phyloP scores from a whole-genome alignment of 495 filamentous ascomycete genomes.

The Xylaria palmicola region DNA sequence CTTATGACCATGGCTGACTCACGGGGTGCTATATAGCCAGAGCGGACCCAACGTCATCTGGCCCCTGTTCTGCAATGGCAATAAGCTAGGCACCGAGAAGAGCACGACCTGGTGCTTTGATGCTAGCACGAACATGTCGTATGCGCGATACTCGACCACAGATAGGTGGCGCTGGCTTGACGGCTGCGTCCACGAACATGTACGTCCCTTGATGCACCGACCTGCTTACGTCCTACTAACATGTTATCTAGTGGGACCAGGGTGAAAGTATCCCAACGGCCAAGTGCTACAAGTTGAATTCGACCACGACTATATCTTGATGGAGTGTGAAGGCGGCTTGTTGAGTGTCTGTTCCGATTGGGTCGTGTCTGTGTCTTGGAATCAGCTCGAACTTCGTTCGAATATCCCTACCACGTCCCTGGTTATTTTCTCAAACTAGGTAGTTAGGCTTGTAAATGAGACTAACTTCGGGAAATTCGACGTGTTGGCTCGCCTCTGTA shows the following conservation, averaged over 20 bases:
- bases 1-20: background rate
- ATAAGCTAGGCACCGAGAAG: constrained; percentile 38
- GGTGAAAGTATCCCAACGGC: constrained; percentile 38
- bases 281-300: constrained; percentile 38
- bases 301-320: background rate
- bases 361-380: background rate
- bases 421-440: no score
- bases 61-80: constrained; percentile 44
- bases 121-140: constrained; percentile 49
- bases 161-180: constrained; percentile 48
- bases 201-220: constrained; percentile 27
- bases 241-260: constrained; percentile 37
- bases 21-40: background rate
- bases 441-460: no score
- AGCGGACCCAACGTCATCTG: constrained; percentile 42
- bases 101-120: constrained; percentile 46
- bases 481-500: no score
- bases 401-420: no score
- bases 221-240: constrained; percentile 1
- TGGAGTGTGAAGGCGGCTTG: background rate
- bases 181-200: constrained; percentile 50
- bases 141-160: constrained; percentile 42
- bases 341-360: background rate
- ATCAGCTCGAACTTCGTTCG: no score
- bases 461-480: no score